Base-by-base conservation (phyloP, 2,329 filamentous ascomycete genomes). In the Colletotrichum caudatum region DNA sequence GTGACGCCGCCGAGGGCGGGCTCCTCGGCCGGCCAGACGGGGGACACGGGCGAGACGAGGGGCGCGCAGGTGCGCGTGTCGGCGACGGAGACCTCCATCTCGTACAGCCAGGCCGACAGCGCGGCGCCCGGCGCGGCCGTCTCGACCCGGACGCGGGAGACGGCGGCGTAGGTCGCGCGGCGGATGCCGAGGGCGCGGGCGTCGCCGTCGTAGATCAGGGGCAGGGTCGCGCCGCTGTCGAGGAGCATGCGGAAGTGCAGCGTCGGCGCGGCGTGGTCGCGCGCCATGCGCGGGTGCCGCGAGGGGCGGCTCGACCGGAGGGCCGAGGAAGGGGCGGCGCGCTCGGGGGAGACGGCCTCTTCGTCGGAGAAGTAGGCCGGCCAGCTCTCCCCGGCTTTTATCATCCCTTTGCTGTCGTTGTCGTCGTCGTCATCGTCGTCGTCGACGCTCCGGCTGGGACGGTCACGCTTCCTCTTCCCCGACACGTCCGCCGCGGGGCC, bases 151-250 rank as follows among this genome's bases (percentile, higher is more conserved):
- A 76, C 46, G 33, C 78, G 77, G 69, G 84, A 82, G 14, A 82
- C 80, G 5, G 82, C 74, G 4, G 82, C 74, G 75, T 85, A 84
- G 14, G 46, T 72, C 0, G 59, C 56, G 18, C 74, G 58, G 64
- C 81, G 64, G 67, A 85, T 80, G 2, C 78, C 76, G 5, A 86
- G 76, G 4, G 72, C 61, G 12, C 66, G 44, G 5, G 84, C 75
- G 74, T 86, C 84, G 20, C 74, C 58, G 12, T 73, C 57, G 63
- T 77, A 77, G 41, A 86, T 76, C 41, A 79, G 75, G 1, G 84
- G 83, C 41, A 81, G 78, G 0, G 82, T 84, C 7, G 84, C 81
- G 58, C 84, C 84, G 48, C 78, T 80, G 74, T 86, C 84, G 50
- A 85, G 76, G 54, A 85, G 73, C 23, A 78, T 79, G 41, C 77